Percentiles rank a stretch among this genome's conserved stretches.
phyloP scores from a whole-genome alignment of 164 flowering plant genomes.

The Taxillus chinensis region DNA sequence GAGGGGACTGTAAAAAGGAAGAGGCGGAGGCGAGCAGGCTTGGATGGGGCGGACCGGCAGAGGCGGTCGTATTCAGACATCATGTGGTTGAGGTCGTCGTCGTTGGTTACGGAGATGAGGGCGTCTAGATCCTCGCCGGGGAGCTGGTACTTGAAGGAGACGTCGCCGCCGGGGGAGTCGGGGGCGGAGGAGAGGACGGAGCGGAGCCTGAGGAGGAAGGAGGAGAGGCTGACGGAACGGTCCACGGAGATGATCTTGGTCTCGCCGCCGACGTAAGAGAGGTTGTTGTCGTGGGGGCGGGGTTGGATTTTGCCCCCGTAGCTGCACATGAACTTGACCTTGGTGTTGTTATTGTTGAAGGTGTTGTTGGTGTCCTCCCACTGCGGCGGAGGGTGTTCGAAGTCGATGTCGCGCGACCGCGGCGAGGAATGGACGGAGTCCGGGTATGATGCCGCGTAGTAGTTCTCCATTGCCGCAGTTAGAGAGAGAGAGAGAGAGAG shows the following conservation, averaged over 20 bases:
- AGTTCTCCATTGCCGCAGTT: constrained; percentile 33
- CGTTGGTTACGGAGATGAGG: constrained; percentile 53
- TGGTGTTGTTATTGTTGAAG: constrained; percentile 18
- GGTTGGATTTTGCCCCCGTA: constrained; percentile 61
- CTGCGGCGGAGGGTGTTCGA: constrained; percentile 34
- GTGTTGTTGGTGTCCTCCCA: constrained; percentile 32
- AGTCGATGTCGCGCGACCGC: constrained; percentile 49
- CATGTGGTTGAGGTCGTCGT: constrained; percentile 60
- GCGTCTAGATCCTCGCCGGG: constrained; percentile 67
- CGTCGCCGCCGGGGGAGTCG: constrained; percentile 12
- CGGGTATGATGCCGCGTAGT: constrained; percentile 32
- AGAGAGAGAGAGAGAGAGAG: neutral
- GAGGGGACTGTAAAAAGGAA: constrained; percentile 34
- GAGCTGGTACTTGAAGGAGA: constrained; percentile 50
- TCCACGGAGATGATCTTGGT: constrained; percentile 51
- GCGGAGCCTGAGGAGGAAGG: constrained; percentile 7
- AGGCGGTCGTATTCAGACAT: constrained; percentile 57
- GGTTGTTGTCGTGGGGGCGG: constrained; percentile 48
- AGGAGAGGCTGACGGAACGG: constrained; percentile 27
- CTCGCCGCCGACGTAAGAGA: constrained; percentile 48
- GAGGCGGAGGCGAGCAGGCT: constrained; percentile 42
- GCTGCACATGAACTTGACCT: constrained; percentile 54
- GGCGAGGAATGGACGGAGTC: constrained; percentile 58
- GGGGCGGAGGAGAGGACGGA: constrained; percentile 27
- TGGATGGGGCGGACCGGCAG: constrained; percentile 19